A percentile compares a stretch with the other conserved stretches of the same genome.
phyloP scores from a whole-genome alignment of 768 basidiomycete species.

The Daedaleopsis nitida region DNA sequence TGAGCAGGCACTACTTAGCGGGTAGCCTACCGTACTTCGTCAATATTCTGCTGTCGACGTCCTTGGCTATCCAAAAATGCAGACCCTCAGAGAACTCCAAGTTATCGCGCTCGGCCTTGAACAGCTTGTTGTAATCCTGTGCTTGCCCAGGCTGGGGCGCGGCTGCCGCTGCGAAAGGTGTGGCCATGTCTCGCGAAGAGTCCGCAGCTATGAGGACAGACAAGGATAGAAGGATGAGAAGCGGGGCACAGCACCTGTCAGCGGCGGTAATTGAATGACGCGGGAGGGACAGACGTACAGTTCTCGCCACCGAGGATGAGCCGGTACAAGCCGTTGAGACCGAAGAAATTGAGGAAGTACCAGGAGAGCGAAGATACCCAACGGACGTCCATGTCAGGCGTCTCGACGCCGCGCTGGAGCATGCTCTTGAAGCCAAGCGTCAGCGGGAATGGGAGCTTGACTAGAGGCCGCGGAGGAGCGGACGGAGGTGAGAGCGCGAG shows the following conservation, averaged over 20 bases:
- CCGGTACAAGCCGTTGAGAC: slow-evolving; percentile 92
- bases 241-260: slow-evolving; percentile 13
- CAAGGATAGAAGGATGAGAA: slow-evolving; percentile 15
- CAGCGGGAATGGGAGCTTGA: slow-evolving; percentile 95
- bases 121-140: slow-evolving; percentile 88
- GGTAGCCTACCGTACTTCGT: slow-evolving; percentile 59
- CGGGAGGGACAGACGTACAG: slow-evolving; percentile 49
- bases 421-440: slow-evolving; percentile 98
- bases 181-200: slow-evolving; percentile 71
- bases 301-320: slow-evolving; percentile 91
- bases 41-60: slow-evolving; percentile 78
- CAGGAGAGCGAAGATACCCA: slow-evolving; percentile 99
- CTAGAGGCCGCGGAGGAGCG: slow-evolving; percentile 40
- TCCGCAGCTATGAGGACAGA: slow-evolving; percentile 61
- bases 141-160: slow-evolving; percentile 52
- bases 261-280: slow-evolving; percentile 5
- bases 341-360: slow-evolving; percentile 99
- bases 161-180: slow-evolving; percentile 61
- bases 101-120: slow-evolving; percentile 91
- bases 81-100: slow-evolving; percentile 87
- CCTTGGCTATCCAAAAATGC: slow-evolving; percentile 82
- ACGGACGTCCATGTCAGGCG: slow-evolving; percentile 95
- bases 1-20: background rate
- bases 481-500: background rate
- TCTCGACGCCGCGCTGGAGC: slow-evolving; percentile 94